phyloP scores from a whole-genome alignment of 1,284 basidiomycete species.

The Austroboletus novae-zelandiae region DNA sequence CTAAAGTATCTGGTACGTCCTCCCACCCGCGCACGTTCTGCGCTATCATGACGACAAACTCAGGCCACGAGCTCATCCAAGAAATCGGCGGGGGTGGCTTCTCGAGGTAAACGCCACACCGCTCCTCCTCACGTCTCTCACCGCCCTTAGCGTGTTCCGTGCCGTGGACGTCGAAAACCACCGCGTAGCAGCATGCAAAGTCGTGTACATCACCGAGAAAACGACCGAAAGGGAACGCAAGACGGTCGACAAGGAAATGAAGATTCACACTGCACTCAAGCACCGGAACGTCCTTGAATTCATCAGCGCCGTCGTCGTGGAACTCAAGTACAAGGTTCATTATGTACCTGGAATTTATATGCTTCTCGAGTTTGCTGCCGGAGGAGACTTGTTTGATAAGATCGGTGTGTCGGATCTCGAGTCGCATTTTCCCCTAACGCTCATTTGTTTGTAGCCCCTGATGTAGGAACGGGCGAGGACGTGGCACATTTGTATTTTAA shows the following conservation, averaged over 20 bases:
- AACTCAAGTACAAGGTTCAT: constrained; percentile 54
- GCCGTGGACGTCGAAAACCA: constrained; percentile 70
- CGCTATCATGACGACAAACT: background rate
- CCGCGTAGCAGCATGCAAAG: constrained; percentile 82
- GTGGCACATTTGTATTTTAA: constrained; percentile 90
- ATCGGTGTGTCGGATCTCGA: constrained; percentile 61
- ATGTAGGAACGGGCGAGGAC: constrained; percentile 86
- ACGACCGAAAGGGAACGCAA: constrained; percentile 69
- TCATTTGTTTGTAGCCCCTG: constrained; percentile 45
- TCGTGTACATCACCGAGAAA: constrained; percentile 61
- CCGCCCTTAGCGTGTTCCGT: constrained; percentile 66
- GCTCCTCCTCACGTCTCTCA: constrained; percentile 3
- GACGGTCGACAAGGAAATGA: constrained; percentile 90
- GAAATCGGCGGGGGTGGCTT: constrained; percentile 85
- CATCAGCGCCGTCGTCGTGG: constrained; percentile 73
- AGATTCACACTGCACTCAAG: constrained; percentile 83
- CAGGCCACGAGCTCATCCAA: constrained; percentile 71
- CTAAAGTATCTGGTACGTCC: constrained; percentile 28
- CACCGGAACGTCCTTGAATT: constrained; percentile 87
- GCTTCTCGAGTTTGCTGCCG: constrained; percentile 88
- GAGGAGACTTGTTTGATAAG: constrained; percentile 97
- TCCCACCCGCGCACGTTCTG: background rate
- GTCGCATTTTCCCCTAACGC: background rate
- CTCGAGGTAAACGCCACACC: constrained; percentile 55
- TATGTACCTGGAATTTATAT: constrained; percentile 88